Percentiles rank a stretch among this genome's conserved stretches.
Evolutionary conservation across 176 grass and related monocot species (phyloP).

Genomic region (Oryza glaberrima): DNA sequence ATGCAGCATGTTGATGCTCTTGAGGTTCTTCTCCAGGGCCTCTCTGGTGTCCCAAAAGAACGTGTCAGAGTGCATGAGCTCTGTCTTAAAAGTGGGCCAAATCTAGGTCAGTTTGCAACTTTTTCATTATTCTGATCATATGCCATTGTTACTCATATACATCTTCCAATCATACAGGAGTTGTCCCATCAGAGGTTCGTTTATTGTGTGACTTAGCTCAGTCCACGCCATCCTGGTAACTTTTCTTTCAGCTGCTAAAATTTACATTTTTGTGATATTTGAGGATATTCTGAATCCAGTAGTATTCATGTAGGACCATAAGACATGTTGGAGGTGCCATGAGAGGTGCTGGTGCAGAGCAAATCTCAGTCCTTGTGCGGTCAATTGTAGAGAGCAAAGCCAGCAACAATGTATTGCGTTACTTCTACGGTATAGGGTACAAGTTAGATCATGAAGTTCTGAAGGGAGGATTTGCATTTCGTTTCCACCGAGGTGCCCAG

Average conservation of each 20-base stretch:
- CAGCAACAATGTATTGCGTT: constrained; percentile 82
- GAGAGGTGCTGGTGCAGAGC: constrained; percentile 88
- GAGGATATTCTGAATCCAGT: constrained; percentile 3
- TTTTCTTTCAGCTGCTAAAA: constrained; percentile 18
- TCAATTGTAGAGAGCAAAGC: constrained; percentile 75
- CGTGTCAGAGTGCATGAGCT: constrained; percentile 89
- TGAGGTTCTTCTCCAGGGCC: constrained; percentile 82
- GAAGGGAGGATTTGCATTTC: constrained; percentile 85
- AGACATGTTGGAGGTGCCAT: constrained; percentile 83
- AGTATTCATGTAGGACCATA: constrained; percentile 55
- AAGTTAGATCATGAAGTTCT: constrained; percentile 91
- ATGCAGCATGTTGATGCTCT: constrained; percentile 93
- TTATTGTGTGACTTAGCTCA: constrained; percentile 84
- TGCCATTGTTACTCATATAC: constrained; percentile 27
- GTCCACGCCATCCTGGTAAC: constrained; percentile 78
- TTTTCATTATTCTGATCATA: neutral
- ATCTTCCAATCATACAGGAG: constrained; percentile 46
- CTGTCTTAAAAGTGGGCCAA: constrained; percentile 85
- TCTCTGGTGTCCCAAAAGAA: constrained; percentile 83
- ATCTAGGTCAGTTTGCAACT: constrained; percentile 57
- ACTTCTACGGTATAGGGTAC: constrained; percentile 88
- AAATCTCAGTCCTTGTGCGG: constrained; percentile 86
- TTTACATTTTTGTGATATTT: neutral
- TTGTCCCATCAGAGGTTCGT: constrained; percentile 76
- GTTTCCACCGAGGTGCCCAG: constrained; percentile 71